Base-by-base conservation (phyloP, 148 eudicot species). In the Cornus controversa region DNA sequence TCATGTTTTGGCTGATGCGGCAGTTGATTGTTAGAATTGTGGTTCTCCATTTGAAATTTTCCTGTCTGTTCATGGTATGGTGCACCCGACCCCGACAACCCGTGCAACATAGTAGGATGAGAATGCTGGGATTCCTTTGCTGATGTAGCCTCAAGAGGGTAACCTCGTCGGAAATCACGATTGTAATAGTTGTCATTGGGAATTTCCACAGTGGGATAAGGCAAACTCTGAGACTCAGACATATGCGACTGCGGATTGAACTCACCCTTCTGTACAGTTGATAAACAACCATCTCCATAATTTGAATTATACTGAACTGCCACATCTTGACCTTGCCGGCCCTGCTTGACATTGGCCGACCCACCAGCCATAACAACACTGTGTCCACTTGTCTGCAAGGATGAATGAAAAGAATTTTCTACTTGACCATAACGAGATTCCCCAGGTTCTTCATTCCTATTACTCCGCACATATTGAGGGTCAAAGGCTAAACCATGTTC, bases 1-100 rank as follows among this genome's bases (percentile, higher is more conserved):
- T 73, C 80, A 84, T 82, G 81, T 66, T 83, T 82, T 65, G 66
- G 78, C 34, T 77, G 90, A 85, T 67, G 72, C 22, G 82, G 66
- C 20, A 74, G 63, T 69, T 73, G 76, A 82, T 62, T 69, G 58
- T 77, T 63, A 22, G 69, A 20, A 74, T 76, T 67, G 15, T 24
- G 77, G 73, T 54, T 78, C 67, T 70, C 79, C 67, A 22, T 25
- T 47, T 77, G 40, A 31, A 75, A 27, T 78, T 66, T 73, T 69
- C 80, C 74, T 75, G 83, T 77, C 40, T 73, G 82, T 15, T 78
- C 84, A 78, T 80, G 74, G 60, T 75, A 71, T 20, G 72, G 28
- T 13, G 74, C 78, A 57, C 74, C n/a, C 8, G 66, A 54, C 60
- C 72, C 77, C 1, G 40, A 50, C 54, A 68, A 11, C 47, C 25